Percentiles rank a stretch among this genome's conserved stretches.
Evolutionary conservation across 169 alveolate genomes (phyloP).

Genomic region (Plasmodium gallinaceum): DNA sequence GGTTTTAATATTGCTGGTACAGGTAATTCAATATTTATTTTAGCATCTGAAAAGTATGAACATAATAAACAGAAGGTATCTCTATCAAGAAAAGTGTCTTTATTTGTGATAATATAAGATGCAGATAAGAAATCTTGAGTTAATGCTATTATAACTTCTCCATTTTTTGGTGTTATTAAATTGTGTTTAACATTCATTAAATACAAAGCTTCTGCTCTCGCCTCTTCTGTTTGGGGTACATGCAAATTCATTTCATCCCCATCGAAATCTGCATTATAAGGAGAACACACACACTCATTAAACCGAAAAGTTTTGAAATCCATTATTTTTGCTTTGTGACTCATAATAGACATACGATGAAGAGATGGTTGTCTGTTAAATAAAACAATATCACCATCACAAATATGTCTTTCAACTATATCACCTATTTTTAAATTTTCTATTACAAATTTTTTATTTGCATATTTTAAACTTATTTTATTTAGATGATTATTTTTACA

Average conservation of each 20-base stretch:
- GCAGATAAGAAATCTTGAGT: conserved; percentile 95
- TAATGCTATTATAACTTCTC: conserved; percentile 97
- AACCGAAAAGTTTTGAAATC: conserved; percentile 97
- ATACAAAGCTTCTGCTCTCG: conserved; percentile 95
- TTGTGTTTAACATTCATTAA: conserved; percentile 96
- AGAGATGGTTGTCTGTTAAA: conserved; percentile 99
- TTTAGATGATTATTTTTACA: neutral
- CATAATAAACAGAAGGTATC: conserved; percentile 93
- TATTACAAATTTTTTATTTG: conserved; percentile 89
- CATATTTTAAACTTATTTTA: conserved; percentile 83
- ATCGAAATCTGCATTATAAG: conserved; percentile 99
- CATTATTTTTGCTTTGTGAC: conserved; percentile 96
- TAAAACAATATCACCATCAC: conserved; percentile 97
- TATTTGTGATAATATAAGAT: conserved; percentile 94
- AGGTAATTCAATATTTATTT: conserved; percentile 90
- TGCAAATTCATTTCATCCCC: conserved; percentile 99
- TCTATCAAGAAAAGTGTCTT: conserved; percentile 95
- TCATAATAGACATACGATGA: conserved; percentile 98
- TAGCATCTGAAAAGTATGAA: conserved; percentile 95
- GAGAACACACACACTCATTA: conserved; percentile 98
- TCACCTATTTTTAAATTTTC: conserved; percentile 93
- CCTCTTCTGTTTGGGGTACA: conserved; percentile 98
- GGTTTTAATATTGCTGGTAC: conserved; percentile 96
- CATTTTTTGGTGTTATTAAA: conserved; percentile 97
- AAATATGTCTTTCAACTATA: conserved; percentile 97